Evolutionary conservation across 2,329 filamentous ascomycete species (phyloP), one percentile per base, ranked within the genome.

Genomic region (Aspergillus tubingensis): DNA sequence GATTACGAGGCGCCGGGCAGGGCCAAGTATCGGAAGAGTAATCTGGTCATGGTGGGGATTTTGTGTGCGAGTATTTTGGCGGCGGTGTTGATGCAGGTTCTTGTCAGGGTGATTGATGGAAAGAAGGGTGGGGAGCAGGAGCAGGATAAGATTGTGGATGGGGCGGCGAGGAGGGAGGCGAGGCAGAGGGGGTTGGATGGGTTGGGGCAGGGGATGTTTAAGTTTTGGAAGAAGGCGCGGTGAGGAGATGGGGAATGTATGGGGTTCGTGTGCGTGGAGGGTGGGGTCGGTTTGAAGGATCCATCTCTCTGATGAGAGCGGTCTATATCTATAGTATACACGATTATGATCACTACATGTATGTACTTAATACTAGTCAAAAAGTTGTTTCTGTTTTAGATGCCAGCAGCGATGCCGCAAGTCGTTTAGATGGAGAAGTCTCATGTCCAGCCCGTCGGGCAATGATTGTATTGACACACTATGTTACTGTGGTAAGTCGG

Each of bases 41-140:
- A 96, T 76, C 80, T 93, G 66, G 86, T 89, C 67, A 96, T 96
- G 92, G 87, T 96, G 60, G 92, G 88, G 2, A 96, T 96, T 58
- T 78, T 96, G 19, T 86, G 85, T 63, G 79, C 88, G 54, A 96
- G 92, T 77, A 93, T 96, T 54, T 65, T 89, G 3, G 89, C 88
- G 68, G 72, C 74, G 47, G 79, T 88, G 21, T 71, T 82, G 59
- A 93, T 95, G 88, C 85, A 86, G 53, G 69, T 87, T 17, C 75
- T 91, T 59, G 77, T 96, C 43, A 76, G 75, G 63, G 60, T 82
- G 23, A 72, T 81, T 59, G 76, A 78, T 62, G 66, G 67, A 13
- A 57, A 61, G 43, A 54, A 63, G 19, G 10, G 2, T 2, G 23
- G 8, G 19, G 51, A 15, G 10, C 17, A 32, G 8, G 54, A 30